Conservation (phyloP, 176 grass and related monocot genomes). For the Rhynchospora breviuscula region DNA sequence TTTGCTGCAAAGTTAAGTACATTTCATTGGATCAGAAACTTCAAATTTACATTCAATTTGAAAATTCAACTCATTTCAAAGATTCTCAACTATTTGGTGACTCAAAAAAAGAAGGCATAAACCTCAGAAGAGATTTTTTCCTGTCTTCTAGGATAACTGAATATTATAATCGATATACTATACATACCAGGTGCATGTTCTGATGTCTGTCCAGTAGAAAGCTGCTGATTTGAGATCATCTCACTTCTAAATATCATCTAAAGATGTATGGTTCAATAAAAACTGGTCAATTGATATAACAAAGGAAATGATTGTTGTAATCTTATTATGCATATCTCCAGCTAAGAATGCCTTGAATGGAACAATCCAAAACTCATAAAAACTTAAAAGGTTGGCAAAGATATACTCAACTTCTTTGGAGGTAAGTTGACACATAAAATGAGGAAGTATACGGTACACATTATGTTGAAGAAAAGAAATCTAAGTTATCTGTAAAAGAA, state of each 20-base stretch:
- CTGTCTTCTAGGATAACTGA: not conserved
- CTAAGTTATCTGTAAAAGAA: not conserved
- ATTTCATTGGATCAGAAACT: slow-evolving; percentile 10
- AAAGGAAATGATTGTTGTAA: not conserved
- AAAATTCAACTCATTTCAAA: not conserved
- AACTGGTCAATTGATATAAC: not conserved
- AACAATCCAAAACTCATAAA: not conserved
- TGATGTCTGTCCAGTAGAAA: slow-evolving; percentile 40
- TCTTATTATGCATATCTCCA: not conserved
- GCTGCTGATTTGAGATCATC: slow-evolving; percentile 44
- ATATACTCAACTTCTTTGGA: not conserved
- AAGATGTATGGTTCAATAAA: slow-evolving; percentile 13
- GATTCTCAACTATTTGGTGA: not conserved
- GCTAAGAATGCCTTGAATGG: not conserved
- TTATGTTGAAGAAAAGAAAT: not conserved
- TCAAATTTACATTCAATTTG: not conserved
- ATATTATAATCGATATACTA: not conserved
- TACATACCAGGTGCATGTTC: slow-evolving; percentile 43
- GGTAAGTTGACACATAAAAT: not conserved
- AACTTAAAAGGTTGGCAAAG: not conserved
- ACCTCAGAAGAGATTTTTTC: not conserved
- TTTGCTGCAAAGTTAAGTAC: slow-evolving; percentile 36
- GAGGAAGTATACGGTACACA: not conserved
- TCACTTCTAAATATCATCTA: slow-evolving; percentile 63
- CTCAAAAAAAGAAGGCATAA: not conserved